A percentile compares a stretch with the other conserved stretches of the same genome.
phyloP scores from a whole-genome alignment of 2,329 filamentous ascomycete genomes.

The Clathrospora elynae region DNA sequence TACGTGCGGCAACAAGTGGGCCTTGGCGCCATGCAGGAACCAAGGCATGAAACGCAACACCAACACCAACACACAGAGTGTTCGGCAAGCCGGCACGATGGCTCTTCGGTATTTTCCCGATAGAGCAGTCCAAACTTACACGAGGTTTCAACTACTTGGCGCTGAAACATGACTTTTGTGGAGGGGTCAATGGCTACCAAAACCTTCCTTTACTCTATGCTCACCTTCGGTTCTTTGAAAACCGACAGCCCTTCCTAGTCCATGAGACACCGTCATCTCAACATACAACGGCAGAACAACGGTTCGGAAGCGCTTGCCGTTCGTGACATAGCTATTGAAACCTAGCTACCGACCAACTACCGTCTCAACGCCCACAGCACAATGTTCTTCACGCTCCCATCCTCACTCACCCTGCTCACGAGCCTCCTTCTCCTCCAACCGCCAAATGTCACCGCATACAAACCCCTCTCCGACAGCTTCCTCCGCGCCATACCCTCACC shows the following conservation, averaged over 20 bases:
- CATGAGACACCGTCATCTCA: neutral
- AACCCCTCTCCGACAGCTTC: slow-evolving; percentile 72
- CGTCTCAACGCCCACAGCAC: slow-evolving; percentile 1
- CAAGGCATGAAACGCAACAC: slow-evolving; percentile 18
- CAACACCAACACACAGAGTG: slow-evolving; percentile 6
- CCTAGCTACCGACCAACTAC: no score
- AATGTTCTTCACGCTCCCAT: slow-evolving; percentile 25
- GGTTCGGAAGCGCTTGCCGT: neutral
- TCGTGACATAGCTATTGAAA: neutral
- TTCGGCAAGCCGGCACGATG: slow-evolving; percentile 25
- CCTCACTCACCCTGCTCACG: slow-evolving; percentile 18
- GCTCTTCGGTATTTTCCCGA: slow-evolving; percentile 17
- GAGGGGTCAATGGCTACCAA: neutral
- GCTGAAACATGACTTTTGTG: slow-evolving; percentile 15
- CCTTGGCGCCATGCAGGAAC: neutral
- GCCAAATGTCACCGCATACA: slow-evolving; percentile 55
- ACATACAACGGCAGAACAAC: neutral
- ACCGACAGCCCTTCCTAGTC: neutral
- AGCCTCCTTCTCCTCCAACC: slow-evolving; percentile 17
- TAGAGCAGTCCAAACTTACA: slow-evolving; percentile 13
- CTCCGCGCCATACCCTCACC: slow-evolving; percentile 74
- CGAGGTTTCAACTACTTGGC: slow-evolving; percentile 23
- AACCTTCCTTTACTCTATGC: neutral
- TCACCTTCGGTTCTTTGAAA: neutral
- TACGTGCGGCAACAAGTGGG: no score